These are phyloP conservation scores for Geotrichum citri-aurantii DNA, from an alignment of 1,139 yeast genomes.

Conservation along the genomic window DNA sequence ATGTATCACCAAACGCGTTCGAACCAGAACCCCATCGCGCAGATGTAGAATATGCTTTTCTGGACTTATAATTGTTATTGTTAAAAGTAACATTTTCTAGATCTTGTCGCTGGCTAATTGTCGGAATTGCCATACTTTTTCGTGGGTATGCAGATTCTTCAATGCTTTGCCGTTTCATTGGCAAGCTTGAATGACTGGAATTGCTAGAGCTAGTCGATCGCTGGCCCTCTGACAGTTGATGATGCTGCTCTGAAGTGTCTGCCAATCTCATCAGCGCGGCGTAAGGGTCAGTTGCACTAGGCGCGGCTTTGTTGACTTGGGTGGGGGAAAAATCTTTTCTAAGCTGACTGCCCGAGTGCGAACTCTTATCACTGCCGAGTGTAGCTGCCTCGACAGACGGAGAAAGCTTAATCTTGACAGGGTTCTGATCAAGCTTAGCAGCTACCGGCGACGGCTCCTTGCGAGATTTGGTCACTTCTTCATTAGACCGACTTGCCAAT, in stretches of 20 bases:
- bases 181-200: background rate
- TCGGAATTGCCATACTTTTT: slow-evolving; percentile 8
- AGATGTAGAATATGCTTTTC: background rate
- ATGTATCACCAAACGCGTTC: background rate
- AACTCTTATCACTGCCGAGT: background rate
- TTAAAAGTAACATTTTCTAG: background rate
- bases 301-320: background rate
- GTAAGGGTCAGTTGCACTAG: slow-evolving; percentile 6
- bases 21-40: background rate
- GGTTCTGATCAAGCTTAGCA: background rate
- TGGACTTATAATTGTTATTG: background rate
- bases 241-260: slow-evolving; percentile 16
- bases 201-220: background rate
- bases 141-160: slow-evolving; percentile 6
- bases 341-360: background rate
- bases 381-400: background rate
- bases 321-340: background rate
- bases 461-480: background rate
- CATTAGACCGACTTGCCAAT: background rate
- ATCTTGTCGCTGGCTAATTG: background rate
- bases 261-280: slow-evolving; percentile 15
- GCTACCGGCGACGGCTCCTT: background rate
- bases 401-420: background rate
- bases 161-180: background rate
- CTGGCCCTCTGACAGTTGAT: slow-evolving; percentile 10